Conservation (phyloP, 768 basidiomycete genomes). For the Rhizopogon vulgaris region DNA sequence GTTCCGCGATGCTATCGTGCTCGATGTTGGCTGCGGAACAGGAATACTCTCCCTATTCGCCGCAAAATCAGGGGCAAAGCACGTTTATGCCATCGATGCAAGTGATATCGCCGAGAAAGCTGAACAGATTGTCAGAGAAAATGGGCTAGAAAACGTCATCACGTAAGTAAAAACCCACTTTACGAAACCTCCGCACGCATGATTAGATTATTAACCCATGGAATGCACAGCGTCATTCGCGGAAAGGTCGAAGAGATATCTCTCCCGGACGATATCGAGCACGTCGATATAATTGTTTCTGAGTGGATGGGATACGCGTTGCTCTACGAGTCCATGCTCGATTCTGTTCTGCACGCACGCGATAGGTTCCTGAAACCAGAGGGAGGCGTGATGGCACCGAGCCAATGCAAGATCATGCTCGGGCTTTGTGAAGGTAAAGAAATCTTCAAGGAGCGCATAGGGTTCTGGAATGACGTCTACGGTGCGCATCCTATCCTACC, state of each 20-base stretch:
- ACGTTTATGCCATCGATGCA: constrained; percentile 89
- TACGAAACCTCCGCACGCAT: neutral
- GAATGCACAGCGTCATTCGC: constrained; percentile 56
- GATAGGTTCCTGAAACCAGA: constrained; percentile 73
- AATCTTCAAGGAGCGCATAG: constrained; percentile 73
- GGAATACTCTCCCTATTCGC: constrained; percentile 90
- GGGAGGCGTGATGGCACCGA: constrained; percentile 84
- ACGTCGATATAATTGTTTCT: constrained; percentile 92
- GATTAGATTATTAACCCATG: neutral
- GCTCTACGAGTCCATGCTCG: constrained; percentile 96
- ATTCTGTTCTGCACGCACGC: constrained; percentile 85
- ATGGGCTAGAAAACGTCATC: constrained; percentile 67
- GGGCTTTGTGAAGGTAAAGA: constrained; percentile 72
- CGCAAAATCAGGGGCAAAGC: constrained; percentile 82
- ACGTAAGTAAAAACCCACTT: constrained; percentile 37
- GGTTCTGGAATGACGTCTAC: constrained; percentile 89
- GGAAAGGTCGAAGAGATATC: constrained; percentile 88
- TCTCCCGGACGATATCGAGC: constrained; percentile 61
- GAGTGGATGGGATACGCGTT: constrained; percentile 98
- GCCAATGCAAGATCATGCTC: constrained; percentile 83
- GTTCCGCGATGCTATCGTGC: constrained; percentile 80
- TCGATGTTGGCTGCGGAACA: constrained; percentile 96
- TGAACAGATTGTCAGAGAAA: constrained; percentile 68
- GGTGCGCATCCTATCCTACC: constrained; percentile 40
- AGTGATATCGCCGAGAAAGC: constrained; percentile 79